These are phyloP conservation scores for Monosporozyma aerobia DNA, from an alignment of 805 yeast genomes.

Conservation along the genomic window DNA sequence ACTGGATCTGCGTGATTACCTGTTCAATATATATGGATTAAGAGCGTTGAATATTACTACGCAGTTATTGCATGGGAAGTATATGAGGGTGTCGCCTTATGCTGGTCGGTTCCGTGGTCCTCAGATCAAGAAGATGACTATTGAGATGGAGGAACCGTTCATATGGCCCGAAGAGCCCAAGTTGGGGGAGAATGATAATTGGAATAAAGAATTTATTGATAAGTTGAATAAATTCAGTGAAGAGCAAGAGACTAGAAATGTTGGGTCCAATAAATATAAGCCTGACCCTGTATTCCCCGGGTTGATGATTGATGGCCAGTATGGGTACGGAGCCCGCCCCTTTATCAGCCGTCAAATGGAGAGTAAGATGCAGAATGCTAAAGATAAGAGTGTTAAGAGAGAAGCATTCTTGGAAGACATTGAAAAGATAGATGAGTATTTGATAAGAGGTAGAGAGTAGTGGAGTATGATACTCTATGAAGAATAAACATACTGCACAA, in stretches of 20 bases:
- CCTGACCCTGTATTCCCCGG: conserved; percentile 74
- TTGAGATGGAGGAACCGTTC: conserved; percentile 92
- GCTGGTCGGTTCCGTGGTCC: conserved; percentile 66
- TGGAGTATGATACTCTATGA: not conserved
- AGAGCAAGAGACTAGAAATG: conserved; percentile 31
- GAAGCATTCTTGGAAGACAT: not conserved
- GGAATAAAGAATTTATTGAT: conserved; percentile 21
- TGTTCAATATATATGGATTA: conserved; percentile 82
- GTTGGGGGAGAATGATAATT: conserved; percentile 31
- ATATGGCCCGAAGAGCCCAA: conserved; percentile 74
- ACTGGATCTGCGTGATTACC: conserved; percentile 86
- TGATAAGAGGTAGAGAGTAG: not conserved
- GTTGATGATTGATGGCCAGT: conserved; percentile 16
- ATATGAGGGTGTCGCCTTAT: conserved; percentile 47
- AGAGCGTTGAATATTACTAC: conserved; percentile 84
- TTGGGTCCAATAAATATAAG: conserved; percentile 60
- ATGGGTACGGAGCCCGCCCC: conserved; percentile 54
- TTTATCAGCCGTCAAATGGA: conserved; percentile 42
- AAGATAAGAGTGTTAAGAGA: not conserved
- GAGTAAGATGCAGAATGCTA: not conserved
- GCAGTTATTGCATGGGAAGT: conserved; percentile 68
- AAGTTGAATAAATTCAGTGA: conserved; percentile 35
- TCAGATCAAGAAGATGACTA: conserved; percentile 90
- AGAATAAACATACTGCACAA: no score
- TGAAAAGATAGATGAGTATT: not conserved